phyloP scores from a whole-genome alignment of 129 eudicot genomes.

The Centrapalus pauciflorus region DNA sequence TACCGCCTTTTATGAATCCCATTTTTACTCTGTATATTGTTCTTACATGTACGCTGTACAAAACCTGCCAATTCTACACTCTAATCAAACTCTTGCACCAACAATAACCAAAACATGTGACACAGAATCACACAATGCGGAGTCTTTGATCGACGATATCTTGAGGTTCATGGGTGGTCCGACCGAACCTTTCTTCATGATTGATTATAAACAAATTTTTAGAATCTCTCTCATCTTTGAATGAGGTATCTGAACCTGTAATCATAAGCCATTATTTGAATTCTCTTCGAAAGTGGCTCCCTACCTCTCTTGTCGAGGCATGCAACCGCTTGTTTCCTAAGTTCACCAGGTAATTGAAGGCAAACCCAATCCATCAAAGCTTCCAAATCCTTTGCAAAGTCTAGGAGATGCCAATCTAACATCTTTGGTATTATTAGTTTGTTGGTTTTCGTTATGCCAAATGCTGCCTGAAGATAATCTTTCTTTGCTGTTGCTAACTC shows the following conservation, averaged over 20 bases:
- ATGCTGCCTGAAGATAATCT: conserved; percentile 71
- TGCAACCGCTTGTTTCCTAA: conserved; percentile 50
- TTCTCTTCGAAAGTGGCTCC: conserved; percentile 40
- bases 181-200: neutral
- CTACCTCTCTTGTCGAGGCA: conserved; percentile 53
- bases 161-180: conserved; percentile 3
- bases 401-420: conserved; percentile 81
- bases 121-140: neutral
- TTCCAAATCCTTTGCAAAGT: conserved; percentile 81
- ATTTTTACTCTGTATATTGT: conserved; percentile 18
- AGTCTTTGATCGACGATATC: conserved; percentile 1
- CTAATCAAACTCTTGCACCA: conserved; percentile 20
- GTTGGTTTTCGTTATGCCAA: conserved; percentile 49
- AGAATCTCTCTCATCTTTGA: conserved; percentile 30
- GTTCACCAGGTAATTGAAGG: conserved; percentile 67
- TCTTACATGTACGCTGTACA: conserved; percentile 31
- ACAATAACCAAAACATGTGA: neutral
- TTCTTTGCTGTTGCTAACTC: conserved; percentile 66
- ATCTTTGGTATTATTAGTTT: conserved; percentile 70
- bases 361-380: conserved; percentile 85
- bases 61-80: conserved; percentile 17
- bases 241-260: conserved; percentile 84
- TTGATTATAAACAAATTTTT: neutral
- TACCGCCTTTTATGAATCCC: conserved; percentile 15
- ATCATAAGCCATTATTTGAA: conserved; percentile 57